Conservation (phyloP, 495 filamentous ascomycete species). For the Glonium stellatum region DNA sequence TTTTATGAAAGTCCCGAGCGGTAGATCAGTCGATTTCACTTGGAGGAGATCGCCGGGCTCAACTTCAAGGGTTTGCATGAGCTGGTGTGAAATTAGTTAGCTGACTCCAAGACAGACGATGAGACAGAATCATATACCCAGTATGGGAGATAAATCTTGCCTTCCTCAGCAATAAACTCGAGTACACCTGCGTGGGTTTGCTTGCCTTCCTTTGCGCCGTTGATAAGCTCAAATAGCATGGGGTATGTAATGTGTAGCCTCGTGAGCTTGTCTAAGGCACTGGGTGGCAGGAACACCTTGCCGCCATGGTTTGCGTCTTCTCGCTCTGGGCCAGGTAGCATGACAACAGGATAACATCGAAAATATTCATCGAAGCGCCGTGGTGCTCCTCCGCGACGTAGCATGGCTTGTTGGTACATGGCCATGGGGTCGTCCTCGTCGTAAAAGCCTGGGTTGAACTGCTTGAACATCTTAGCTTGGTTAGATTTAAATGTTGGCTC, state of each 20-base stretch:
- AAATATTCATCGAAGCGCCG: slow-evolving; percentile 96
- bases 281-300: slow-evolving; percentile 93
- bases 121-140: slow-evolving; percentile 57
- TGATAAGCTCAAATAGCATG: slow-evolving; percentile 90
- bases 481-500: background rate
- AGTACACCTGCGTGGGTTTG: slow-evolving; percentile 89
- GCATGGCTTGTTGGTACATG: slow-evolving; percentile 37
- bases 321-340: slow-evolving; percentile 88
- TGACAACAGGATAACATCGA: slow-evolving; percentile 86
- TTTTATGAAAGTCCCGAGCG: slow-evolving; percentile 84
- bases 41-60: slow-evolving; percentile 92
- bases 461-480: too few relatives aligned
- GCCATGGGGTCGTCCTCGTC: slow-evolving; percentile 38
- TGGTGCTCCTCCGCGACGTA: slow-evolving; percentile 34
- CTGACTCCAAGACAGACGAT: background rate
- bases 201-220: slow-evolving; percentile 63
- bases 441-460: slow-evolving; percentile 46
- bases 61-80: slow-evolving; percentile 86
- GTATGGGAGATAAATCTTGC: slow-evolving; percentile 87
- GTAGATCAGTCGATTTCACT: slow-evolving; percentile 86
- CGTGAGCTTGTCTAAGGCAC: slow-evolving; percentile 90
- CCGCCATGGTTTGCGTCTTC: slow-evolving; percentile 90
- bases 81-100: slow-evolving; percentile 42
- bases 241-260: slow-evolving; percentile 96
- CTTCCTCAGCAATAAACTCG: slow-evolving; percentile 96